Conservation (phyloP, 2,329 filamentous ascomycete genomes). For the Colletotrichum eleusines region DNA sequence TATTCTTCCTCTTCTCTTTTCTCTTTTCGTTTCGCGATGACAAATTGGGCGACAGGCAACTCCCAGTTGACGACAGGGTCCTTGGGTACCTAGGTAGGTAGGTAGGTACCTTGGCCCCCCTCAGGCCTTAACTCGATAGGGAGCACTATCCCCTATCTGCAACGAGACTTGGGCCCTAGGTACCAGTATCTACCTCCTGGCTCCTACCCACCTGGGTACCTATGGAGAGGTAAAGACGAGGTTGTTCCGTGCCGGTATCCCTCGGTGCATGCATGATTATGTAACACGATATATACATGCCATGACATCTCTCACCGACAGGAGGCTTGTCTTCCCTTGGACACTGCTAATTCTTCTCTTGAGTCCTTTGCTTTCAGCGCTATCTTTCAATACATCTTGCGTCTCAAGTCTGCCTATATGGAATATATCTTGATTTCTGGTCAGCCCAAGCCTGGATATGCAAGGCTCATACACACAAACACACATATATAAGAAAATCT, state of each 20-base stretch:
- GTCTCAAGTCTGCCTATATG: not conserved
- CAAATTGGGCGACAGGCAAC: slow-evolving; percentile 32
- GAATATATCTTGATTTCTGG: not conserved
- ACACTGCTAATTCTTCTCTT: not conserved
- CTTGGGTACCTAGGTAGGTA: not conserved
- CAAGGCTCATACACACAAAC: not conserved
- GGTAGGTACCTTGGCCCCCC: not conserved
- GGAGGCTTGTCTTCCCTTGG: not conserved
- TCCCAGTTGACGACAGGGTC: slow-evolving; percentile 1
- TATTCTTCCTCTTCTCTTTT: not conserved
- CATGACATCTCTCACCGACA: not conserved
- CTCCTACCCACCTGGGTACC: not conserved
- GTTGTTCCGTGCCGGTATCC: slow-evolving; percentile 2
- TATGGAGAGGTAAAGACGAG: not conserved
- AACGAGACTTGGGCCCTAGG: too few species aligned
- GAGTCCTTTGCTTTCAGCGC: not conserved
- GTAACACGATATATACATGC: not conserved
- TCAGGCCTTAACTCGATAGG: too few species aligned
- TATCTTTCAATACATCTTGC: not conserved
- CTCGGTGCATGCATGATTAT: not conserved
- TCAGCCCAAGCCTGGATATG: not conserved
- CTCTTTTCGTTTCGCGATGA: slow-evolving; percentile 28
- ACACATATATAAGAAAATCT: not conserved
- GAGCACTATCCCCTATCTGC: too few species aligned
- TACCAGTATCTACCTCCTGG: too few species aligned